Evolutionary conservation across 768 basidiomycete genomes (phyloP), one percentile per base, ranked within the genome.

Genomic region (Pilatotrama ljubarskyi): DNA sequence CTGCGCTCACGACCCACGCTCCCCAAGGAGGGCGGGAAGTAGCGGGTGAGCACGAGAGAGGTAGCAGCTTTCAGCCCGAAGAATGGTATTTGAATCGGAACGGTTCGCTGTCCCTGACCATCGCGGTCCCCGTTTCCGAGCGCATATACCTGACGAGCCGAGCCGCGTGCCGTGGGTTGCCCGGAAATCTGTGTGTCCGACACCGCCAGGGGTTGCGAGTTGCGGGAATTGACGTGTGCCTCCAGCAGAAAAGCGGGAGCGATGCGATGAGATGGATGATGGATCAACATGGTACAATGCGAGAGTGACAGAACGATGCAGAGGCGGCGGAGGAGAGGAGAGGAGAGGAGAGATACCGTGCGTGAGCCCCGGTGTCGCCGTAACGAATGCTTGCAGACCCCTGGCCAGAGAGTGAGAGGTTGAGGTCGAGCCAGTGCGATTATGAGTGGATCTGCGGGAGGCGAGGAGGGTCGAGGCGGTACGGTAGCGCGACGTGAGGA

Each of bases 371-470:
- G 10, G 40, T 5, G 15, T 47, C 20, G 42, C 42, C n/a, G 7
- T 17, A 3, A 11, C 13, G 42, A 10, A 22, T 8, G 10, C 9
- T 22, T 47, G 44, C 44, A 32, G 29, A 32, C 5, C 29, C 29
- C 29, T 32, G 29, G 29, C 29, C n/a, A n/a, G 29, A 5, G 29
- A 32, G 18, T 4, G 20, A 20, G 42, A 43, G 15, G 18, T 51
- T 32, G 25, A 14, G 51, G 22, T 22, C 22, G n/a, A 20, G 53
- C 55, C 46, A 17, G 22, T 20, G 40, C 42, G 46, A 18, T 47
- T 47, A 49, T n/a, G n/a, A n/a, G n/a, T n/a, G n/a, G 47, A 57
- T 38, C 57, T 58, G 50, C 29, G 26, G 26, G n/a, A n/a, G n/a
- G n/a, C 10, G 18, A 59, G 17, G 14, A 13, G 14, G 24, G 20